Evolutionary conservation across 495 filamentous ascomycete genomes (phyloP), one percentile per base, ranked within the genome.

Genomic region (Hypoxylon lienhwacheense): DNA sequence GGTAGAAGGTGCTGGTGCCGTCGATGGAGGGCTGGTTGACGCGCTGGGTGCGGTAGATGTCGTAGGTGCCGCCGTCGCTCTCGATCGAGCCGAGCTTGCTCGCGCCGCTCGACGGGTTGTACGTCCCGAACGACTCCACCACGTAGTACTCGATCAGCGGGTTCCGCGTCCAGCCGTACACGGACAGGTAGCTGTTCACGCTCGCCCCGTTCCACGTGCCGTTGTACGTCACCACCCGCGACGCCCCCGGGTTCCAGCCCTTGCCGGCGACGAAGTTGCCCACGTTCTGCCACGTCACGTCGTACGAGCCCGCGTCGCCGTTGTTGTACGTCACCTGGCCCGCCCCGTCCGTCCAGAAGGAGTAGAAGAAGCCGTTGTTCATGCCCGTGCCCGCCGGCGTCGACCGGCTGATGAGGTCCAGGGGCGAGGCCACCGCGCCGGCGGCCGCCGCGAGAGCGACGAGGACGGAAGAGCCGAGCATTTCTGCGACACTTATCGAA

Each of bases 221-320:
- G 59, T 65, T 73, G 73, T 78, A 82, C 25, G 34, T 55, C 22
- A 67, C 51, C n/a, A 63, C 59, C n/a, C 65, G 61, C n/a, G 40
- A 4, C n/a, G 61, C 66, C 5, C 82, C 82, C 6, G 80, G 74
- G 51, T 76, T 75, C 82, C 82, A 85, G 4, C 80, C 81, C 69
- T 83, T 86, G 37, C 85, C 85, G 19, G 75, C 80, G 6, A 85
- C 83, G 59, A 86, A 85, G 69, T 85, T 83, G 29, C 81, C 81
- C 26, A 72, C 73, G 61, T 79, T 77, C 1, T 61, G 66, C 84
- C 84, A 87, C 20, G 61, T 70, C 5, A 85, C 76, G 44, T 69
- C 77, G 73, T 84, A 87, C 29, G 73, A 65, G 4, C 84, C 84
- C 1, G 55, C 73, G 2, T 70, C 53, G 2, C 77, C 79, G 57